Percentiles rank a stretch among this genome's conserved stretches.
Evolutionary conservation across 768 basidiomycete genomes (phyloP).

Genomic region (Aureoboletus auriporus): DNA sequence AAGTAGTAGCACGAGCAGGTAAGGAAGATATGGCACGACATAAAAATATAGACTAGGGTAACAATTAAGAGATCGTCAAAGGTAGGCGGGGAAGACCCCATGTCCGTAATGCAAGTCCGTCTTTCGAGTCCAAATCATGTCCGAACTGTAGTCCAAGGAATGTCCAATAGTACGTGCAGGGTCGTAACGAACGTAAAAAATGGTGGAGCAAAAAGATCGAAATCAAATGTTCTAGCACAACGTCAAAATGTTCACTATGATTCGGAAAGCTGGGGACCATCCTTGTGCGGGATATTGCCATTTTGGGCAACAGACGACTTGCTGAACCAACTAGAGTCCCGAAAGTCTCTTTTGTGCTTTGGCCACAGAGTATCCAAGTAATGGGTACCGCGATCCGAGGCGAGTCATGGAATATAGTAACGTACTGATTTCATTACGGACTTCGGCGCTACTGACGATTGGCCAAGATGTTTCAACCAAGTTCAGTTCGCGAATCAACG

Average conservation of each 20-base stretch:
- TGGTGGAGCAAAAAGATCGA: constrained; percentile 6
- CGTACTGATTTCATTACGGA: constrained; percentile 57
- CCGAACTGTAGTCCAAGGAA: constrained; percentile 15
- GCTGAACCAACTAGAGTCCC: constrained; percentile 19
- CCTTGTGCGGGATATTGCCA: background rate
- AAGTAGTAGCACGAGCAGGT: constrained; percentile 4
- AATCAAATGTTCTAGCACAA: constrained; percentile 1
- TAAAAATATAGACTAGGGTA: constrained; percentile 26
- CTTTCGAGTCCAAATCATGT: constrained; percentile 24
- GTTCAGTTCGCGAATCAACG: constrained; percentile 63
- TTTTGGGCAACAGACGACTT: constrained; percentile 2
- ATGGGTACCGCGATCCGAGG: constrained; percentile 57
- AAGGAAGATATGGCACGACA: constrained; percentile 12
- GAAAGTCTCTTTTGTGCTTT: constrained; percentile 31
- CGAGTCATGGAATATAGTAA: constrained; percentile 63
- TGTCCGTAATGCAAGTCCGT: constrained; percentile 24
- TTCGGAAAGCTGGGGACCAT: too few relatives aligned
- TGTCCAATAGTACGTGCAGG: constrained; percentile 20
- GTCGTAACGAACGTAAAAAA: constrained; percentile 24
- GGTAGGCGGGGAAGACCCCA: constrained; percentile 8
- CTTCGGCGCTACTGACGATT: constrained; percentile 49
- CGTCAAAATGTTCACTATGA: constrained; percentile 13
- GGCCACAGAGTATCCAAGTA: constrained; percentile 37
- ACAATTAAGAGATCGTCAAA: constrained; percentile 20
- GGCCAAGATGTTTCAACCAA: constrained; percentile 63